phyloP scores from a whole-genome alignment of 768 basidiomycete genomes.

The Tylopilus felleus region DNA sequence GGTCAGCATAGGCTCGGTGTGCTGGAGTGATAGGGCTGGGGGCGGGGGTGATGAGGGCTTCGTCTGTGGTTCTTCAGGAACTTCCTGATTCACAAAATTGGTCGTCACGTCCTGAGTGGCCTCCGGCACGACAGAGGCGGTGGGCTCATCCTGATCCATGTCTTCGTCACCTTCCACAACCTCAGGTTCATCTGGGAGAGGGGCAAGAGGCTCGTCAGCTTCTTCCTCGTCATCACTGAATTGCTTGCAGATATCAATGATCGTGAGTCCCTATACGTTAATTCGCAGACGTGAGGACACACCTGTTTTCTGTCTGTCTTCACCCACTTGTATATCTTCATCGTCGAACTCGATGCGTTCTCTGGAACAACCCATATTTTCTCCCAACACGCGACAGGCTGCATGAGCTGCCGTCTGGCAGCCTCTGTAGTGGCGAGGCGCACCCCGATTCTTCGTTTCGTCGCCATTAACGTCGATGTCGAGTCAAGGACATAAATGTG shows the following conservation, averaged over 20 bases:
- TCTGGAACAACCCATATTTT: constrained; percentile 68
- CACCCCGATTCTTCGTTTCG: constrained; percentile 72
- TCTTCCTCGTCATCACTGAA: constrained; percentile 86
- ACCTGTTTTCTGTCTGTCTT: constrained; percentile 79
- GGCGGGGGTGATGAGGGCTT: constrained; percentile 70
- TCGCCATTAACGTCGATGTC: constrained; percentile 49
- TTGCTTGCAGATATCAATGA: constrained; percentile 48
- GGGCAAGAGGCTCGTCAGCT: constrained; percentile 75
- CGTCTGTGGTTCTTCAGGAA: constrained; percentile 48
- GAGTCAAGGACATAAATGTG: not conserved
- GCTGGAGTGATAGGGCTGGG: constrained; percentile 53
- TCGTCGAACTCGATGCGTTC: constrained; percentile 49
- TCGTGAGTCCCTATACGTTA: not conserved
- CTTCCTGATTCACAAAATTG: constrained; percentile 33
- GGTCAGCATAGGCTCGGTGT: constrained; percentile 42
- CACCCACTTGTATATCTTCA: constrained; percentile 76
- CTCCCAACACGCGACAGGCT: constrained; percentile 86
- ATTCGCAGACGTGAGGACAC: constrained; percentile 17
- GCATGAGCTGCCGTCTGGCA: constrained; percentile 81
- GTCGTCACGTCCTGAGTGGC: constrained; percentile 36
- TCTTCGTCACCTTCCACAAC: constrained; percentile 74
- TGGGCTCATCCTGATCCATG: constrained; percentile 62
- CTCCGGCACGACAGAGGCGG: constrained; percentile 41
- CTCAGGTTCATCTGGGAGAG: constrained; percentile 75
- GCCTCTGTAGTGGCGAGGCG: constrained; percentile 76